Base-by-base conservation (phyloP, 2,329 filamentous ascomycete genomes). In the Ophiostoma pallidulum region DNA sequence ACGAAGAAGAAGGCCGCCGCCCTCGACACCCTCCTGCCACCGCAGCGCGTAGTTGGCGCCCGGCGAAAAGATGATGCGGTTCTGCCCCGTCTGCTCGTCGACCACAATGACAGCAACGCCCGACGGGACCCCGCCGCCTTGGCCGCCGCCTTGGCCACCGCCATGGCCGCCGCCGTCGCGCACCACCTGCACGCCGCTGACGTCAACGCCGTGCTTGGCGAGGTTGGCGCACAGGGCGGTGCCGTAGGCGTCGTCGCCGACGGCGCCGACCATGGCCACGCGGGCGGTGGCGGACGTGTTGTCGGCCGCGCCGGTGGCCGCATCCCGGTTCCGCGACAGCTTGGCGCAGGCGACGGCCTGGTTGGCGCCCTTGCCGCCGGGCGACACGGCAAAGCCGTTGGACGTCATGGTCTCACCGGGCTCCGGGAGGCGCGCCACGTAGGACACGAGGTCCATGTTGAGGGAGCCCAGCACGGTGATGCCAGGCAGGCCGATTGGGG, bases 331-430 rank as follows among this genome's bases (percentile, higher is more conserved):
- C 41, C 84, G 77, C 1, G 86, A 92, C 43, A 94, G 77, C 53
- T 91, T 86, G 43, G 83, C 86, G 66, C 84, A 89, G 20, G 89
- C 88, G 48, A 95, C 86, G 51, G 89, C 90, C 70, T 97, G 91
- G 70, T 97, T 97, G 51, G 90, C 89, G 54, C 91, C 91, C 69
- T 98, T 98, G 49, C 92, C 91, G 58, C 91, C 92, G 26, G 85
- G 82, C 37, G 85, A 89, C 31, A 83, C 87, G 60, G 75, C 75
- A 68, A 94, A 94, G 18, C 79, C 80, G 54, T 72, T 80, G 41
- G 87, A 78, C 3, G 86, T 90, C 44, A 97, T 74, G 3, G 91
- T 97, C 68, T 98, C 91, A 56, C 91, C 92, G 1, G 84, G 82
- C 1, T 75, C 69, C 1, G 92, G 91, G 53, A 95, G 80, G 53